Evolutionary conservation across 78 protist genomes (phyloP).

Genomic region (Tieghemostelium lacteum): DNA sequence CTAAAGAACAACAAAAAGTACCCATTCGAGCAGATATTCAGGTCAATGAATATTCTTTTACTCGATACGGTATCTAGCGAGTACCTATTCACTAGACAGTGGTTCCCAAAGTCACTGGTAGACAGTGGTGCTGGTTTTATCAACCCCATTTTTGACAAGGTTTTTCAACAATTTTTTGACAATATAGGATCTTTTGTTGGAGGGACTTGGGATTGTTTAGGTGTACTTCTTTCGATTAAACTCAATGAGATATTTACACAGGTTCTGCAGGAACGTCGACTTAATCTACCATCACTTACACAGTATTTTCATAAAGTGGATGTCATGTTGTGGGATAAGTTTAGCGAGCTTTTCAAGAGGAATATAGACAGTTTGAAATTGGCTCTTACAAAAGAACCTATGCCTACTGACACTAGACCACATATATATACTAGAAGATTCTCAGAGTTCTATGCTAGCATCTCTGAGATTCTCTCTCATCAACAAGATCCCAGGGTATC

Average conservation of each 20-base stretch:
- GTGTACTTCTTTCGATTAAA: constrained; percentile 25
- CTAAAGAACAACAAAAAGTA: constrained; percentile 51
- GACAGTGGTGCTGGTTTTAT: constrained; percentile 17
- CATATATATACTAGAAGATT: constrained; percentile 75
- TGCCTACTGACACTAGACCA: constrained; percentile 36
- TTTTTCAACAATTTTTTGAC: constrained; percentile 29
- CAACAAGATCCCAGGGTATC: constrained; percentile 45
- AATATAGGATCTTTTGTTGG: constrained; percentile 36
- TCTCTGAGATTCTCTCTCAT: constrained; percentile 11
- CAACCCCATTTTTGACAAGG: constrained; percentile 32
- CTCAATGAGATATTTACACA: constrained; percentile 24
- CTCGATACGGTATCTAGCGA: constrained; percentile 64
- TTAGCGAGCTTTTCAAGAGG: constrained; percentile 64
- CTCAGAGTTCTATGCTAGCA: constrained; percentile 67
- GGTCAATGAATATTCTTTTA: constrained; percentile 64
- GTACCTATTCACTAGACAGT: constrained; percentile 41
- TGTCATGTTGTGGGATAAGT: constrained; percentile 51
- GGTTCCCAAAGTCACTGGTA: constrained; percentile 64
- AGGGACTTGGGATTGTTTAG: constrained; percentile 52
- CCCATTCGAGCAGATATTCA: constrained; percentile 71
- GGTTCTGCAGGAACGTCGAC: constrained; percentile 4
- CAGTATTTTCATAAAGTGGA: constrained; percentile 50
- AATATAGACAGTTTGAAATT: constrained; percentile 53
- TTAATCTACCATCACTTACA: constrained; percentile 15
- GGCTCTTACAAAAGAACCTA: constrained; percentile 20